Evolutionary conservation across 2,329 filamentous ascomycete species (phyloP).

Genomic region (Xylaria multiplex): DNA sequence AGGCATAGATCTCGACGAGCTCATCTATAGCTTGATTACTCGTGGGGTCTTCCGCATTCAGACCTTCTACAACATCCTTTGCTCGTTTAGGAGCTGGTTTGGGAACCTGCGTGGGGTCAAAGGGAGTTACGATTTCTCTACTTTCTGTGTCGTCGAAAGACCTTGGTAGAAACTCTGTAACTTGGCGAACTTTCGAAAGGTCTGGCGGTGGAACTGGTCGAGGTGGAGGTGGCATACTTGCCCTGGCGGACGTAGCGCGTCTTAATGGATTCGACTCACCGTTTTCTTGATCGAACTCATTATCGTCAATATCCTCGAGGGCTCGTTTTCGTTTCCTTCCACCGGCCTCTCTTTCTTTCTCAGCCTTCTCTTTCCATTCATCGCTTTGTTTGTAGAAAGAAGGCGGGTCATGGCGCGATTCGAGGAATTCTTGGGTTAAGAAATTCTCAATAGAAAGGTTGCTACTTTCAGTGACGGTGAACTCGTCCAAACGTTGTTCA

Average conservation of each 20-base stretch:
- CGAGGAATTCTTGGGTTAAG: slow-evolving; percentile 74
- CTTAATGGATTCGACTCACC: slow-evolving; percentile 32
- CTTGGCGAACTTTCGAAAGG: slow-evolving; percentile 45
- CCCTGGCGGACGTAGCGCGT: slow-evolving; percentile 38
- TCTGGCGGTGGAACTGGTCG: slow-evolving; percentile 47
- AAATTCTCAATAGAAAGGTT: slow-evolving; percentile 90
- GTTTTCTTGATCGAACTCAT: slow-evolving; percentile 42
- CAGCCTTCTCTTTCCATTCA: slow-evolving; percentile 65
- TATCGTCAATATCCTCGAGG: slow-evolving; percentile 50
- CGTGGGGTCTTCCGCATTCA: slow-evolving; percentile 49
- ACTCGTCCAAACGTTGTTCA: slow-evolving; percentile 89
- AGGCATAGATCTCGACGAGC: slow-evolving; percentile 49
- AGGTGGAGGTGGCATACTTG: slow-evolving; percentile 48
- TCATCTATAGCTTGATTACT: slow-evolving; percentile 57
- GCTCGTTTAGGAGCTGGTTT: slow-evolving; percentile 41
- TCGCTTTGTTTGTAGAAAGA: slow-evolving; percentile 76
- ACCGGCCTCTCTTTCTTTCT: slow-evolving; percentile 55
- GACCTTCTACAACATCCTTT: slow-evolving; percentile 44
- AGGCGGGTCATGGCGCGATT: slow-evolving; percentile 81
- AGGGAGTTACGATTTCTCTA: slow-evolving; percentile 45
- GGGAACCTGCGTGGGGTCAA: slow-evolving; percentile 45
- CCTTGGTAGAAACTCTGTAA: slow-evolving; percentile 46
- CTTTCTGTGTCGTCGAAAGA: slow-evolving; percentile 46
- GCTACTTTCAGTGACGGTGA: slow-evolving; percentile 85
- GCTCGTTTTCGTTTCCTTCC: slow-evolving; percentile 59